Base-by-base conservation (phyloP, 805 yeast genomes). In the Geotrichum ghanense region DNA sequence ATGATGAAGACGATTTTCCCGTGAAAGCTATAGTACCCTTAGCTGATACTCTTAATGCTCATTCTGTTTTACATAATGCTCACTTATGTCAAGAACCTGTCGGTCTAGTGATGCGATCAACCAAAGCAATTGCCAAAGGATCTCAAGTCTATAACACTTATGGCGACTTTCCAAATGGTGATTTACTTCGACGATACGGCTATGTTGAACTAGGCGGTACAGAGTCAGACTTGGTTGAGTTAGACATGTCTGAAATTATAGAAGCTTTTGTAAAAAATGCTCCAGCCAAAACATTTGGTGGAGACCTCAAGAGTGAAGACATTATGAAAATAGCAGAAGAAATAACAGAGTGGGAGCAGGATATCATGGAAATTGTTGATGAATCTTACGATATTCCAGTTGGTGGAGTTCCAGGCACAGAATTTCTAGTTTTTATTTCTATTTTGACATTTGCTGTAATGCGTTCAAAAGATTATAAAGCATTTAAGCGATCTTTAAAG, bases 91-190 rank as follows among this genome's bases (percentile, higher is more conserved):
- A 77, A 51, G 67, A 70, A 19, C 54, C 51, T 27, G 53, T 63
- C 1, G 73, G 68, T 3, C 65, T 89, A 26, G 77, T 76, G n/a
- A 86, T 92, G 94, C 71, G 73, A 42, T 75, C 95, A 1, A 75
- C 75, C 6, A 74, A 73, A 47, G 62, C 66, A 3, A 89, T 90
- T 34, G 46, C 61, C 3, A 65, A 65, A 27, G 88, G 83, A 2
- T 82, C 78, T 25, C 97, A 92, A 59, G 69, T 90, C 3, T 89
- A 75, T 64, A 90, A 90, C 64, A 82, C 87, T 0, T 90, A 92
- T 61, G 94, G 95, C 1, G 92, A 88, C 41, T 79, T 84, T 53
- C 92, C 97, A 31, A 90, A 89, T 61, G 69, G 90, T n/a, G 97
- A 92, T 57, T 72, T 92, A 25, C 68, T 92, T 47, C 74, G 98